Evolutionary conservation across 1,139 yeast genomes (phyloP), one percentile per base, ranked within the genome.

Genomic region (Groenewaldozyma auringiensis): DNA sequence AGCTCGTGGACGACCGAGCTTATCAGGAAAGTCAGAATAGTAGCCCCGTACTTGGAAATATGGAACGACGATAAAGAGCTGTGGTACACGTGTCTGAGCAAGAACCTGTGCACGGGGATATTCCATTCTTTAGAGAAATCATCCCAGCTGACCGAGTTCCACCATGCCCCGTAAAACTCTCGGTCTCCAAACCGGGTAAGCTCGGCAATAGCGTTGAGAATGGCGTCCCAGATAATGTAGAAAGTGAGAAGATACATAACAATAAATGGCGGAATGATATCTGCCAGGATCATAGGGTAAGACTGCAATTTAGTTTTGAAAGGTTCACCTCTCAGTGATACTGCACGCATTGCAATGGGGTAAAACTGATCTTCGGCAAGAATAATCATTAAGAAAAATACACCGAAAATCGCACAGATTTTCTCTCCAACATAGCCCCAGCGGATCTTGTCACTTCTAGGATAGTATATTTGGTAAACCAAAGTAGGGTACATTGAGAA

Each of bases 111-210:
- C n/a, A 94, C 97, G 0, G 97, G 96, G 8, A 79, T 75, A 62
- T 92, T 92, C 98, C 99, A 94, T 53, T 85, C 80, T 53, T 96
- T 75, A 8, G 96, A 84, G 66, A 85, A 92, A 61, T 88, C 92
- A 47, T 85, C 88, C 96, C 96, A 92, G 42, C 88, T 83, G 25
- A 84, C 79, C 54, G 94, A 85, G 55, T 92, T 86, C 98, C 97
- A 92, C 98, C 98, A 92, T 38, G 88, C 86, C 2, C 95, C 94
- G 59, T 92, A 92, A 63, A 92, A 92, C 54, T 83, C 85, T 38
- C 98, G 76, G 61, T 92, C 97, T 2, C 89, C 96, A 65, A 82
- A 92, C 45, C 74, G 59, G 17, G 94, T 82, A 39, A 92, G 68
- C 62, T 92, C 98, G 0, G 96, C 97, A 56, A 92, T 77, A 16